phyloP scores from a whole-genome alignment of 2,329 filamentous ascomycete genomes.

The Neurospora sp. region DNA sequence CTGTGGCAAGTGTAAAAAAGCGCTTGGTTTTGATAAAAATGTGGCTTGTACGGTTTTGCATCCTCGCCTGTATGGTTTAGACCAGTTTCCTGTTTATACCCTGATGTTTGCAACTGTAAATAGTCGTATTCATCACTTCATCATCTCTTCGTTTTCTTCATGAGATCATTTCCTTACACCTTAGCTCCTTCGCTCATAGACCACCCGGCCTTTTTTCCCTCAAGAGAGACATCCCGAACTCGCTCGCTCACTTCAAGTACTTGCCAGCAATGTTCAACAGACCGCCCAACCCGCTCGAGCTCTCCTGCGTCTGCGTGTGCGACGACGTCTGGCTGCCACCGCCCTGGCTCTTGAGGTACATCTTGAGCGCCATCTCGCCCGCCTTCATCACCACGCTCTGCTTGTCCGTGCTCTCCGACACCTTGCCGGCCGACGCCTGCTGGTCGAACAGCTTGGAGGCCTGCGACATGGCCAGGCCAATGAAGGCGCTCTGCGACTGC shows the following conservation, averaged over 20 bases:
- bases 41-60: not conserved
- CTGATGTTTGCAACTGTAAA: not conserved
- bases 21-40: not conserved
- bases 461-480: conserved; percentile 80
- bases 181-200: not conserved
- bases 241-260: conserved; percentile 16
- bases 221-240: not conserved
- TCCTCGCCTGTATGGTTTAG: not conserved
- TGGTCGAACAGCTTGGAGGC: conserved; percentile 65
- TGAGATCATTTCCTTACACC: not conserved
- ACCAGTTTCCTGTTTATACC: not conserved
- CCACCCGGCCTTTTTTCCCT: not conserved
- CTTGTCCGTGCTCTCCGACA: conserved; percentile 57
- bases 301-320: conserved; percentile 22
- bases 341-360: conserved; percentile 75
- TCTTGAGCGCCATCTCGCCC: conserved; percentile 78
- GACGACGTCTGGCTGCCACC: conserved; percentile 23
- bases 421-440: conserved; percentile 43
- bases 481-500: conserved; percentile 62
- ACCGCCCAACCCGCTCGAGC: conserved; percentile 29
- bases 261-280: conserved; percentile 37
- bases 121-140: not conserved
- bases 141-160: not conserved
- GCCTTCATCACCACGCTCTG: conserved; percentile 70
- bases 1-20: not conserved